Percentiles rank a stretch among this genome's conserved stretches.
Conservation (phyloP, 805 yeast species). For the Yamadazyma philogaea region DNA sequence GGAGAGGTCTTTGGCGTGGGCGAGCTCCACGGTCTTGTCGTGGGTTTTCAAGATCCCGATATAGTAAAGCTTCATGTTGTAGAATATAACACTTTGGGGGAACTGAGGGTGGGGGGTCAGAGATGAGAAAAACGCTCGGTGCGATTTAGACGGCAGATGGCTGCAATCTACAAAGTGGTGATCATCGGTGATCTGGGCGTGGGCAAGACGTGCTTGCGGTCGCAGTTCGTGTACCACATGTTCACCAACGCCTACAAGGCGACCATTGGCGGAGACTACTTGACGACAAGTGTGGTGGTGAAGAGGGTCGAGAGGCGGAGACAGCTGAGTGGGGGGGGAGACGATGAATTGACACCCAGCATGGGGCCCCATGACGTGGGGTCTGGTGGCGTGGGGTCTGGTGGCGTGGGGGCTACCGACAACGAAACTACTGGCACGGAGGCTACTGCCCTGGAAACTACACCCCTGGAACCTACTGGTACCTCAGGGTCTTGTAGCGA, state of each 20-base stretch:
- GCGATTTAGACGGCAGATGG: too few species aligned
- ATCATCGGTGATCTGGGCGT: conserved; percentile 58
- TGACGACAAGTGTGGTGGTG: conserved; percentile 34
- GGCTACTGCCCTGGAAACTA: too few species aligned
- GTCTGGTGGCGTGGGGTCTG: not conserved
- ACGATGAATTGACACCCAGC: not conserved
- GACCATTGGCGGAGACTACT: conserved; percentile 57
- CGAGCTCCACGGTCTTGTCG: conserved; percentile 66
- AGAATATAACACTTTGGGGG: too few species aligned
- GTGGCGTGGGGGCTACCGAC: not conserved
- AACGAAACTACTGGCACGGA: too few species aligned
- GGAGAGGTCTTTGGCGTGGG: conserved; percentile 77
- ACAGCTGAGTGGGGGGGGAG: too few species aligned
- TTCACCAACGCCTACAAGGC: conserved; percentile 57
- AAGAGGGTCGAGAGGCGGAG: too few species aligned
- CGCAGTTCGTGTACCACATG: conserved; percentile 53
- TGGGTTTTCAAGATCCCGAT: conserved; percentile 75
- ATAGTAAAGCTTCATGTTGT: conserved; percentile 80
- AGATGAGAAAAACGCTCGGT: conserved; percentile 8
- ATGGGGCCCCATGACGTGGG: not conserved
- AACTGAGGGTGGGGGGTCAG: not conserved
- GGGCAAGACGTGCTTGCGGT: conserved; percentile 56
- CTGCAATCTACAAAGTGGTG: conserved; percentile 43
- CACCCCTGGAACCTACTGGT: too few species aligned
- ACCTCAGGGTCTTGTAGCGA: too few species aligned